Conservation (phyloP, 2,329 filamentous ascomycete genomes). For the Purpureocillium takamizusanense region DNA sequence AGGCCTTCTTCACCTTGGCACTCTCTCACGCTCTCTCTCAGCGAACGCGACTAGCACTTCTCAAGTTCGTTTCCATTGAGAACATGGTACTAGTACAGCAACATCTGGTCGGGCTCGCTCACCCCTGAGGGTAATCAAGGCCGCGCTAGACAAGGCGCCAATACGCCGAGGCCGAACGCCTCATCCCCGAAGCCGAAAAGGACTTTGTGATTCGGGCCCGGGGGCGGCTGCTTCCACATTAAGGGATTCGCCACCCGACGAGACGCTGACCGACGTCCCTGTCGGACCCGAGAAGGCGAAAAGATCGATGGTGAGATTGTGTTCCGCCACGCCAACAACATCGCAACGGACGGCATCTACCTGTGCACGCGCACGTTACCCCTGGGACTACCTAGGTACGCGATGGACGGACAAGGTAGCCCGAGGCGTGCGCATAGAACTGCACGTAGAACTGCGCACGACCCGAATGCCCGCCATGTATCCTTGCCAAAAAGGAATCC, state of each 20-base stretch:
- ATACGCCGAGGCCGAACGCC: slow-evolving; percentile 57
- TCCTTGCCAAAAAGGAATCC: slow-evolving; percentile 71
- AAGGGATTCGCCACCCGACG: not conserved
- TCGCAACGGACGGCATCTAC: slow-evolving; percentile 91
- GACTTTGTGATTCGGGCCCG: slow-evolving; percentile 17
- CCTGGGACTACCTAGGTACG: slow-evolving; percentile 77
- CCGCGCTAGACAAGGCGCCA: slow-evolving; percentile 63
- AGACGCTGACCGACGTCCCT: slow-evolving; percentile 8
- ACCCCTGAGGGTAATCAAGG: slow-evolving; percentile 53
- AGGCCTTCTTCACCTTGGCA: too few relatives aligned
- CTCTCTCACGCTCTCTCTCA: too few relatives aligned
- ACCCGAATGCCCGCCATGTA: slow-evolving; percentile 58
- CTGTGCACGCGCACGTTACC: slow-evolving; percentile 58
- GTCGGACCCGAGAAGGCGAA: slow-evolving; percentile 73
- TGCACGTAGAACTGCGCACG: slow-evolving; percentile 92
- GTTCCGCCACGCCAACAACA: slow-evolving; percentile 72
- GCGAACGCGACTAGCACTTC: too few relatives aligned
- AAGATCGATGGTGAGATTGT: slow-evolving; percentile 78
- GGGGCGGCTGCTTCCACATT: not conserved
- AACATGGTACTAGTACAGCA: too few relatives aligned
- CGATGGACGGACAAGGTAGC: slow-evolving; percentile 74
- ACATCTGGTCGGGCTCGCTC: too few relatives aligned
- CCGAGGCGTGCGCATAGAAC: slow-evolving; percentile 60
- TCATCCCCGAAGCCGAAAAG: slow-evolving; percentile 47
- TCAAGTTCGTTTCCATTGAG: too few relatives aligned